Base-by-base conservation (phyloP, 2,329 filamentous ascomycete genomes). In the Cladophialophora psammophila region DNA sequence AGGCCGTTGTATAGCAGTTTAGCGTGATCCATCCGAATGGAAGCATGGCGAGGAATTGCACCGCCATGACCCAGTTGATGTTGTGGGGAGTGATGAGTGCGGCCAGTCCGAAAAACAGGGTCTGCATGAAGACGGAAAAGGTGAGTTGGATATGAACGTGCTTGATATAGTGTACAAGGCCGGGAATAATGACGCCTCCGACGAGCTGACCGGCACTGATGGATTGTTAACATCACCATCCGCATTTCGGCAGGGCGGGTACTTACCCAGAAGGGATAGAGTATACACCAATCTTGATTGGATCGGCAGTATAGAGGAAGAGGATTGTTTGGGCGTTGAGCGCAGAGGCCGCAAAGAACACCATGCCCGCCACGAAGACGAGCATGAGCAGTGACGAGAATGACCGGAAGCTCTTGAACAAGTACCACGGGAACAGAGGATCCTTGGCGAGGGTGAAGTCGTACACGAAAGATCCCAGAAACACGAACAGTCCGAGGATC, bases 381-480 rank as follows among this genome's bases (percentile, higher is more conserved):
- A 69, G 60, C 67, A 69, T 69, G 32, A 69, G 55, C 20, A 69
- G 67, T 31, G 67, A 60, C 5, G 67, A 69, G 34, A 69, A 69
- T 20, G 66, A 57, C 12, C 67, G 63, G 63, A 69, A 69, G 45
- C 54, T 69, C 57, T 67, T 72, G 56, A 80, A 74, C 18, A 76
- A 69, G 35, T 69, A 69, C 18, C 74, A 69, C 0, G 82, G 82
- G 40, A 82, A 78, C 78, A 84, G 82, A 5, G 82, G 82, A 52
- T 80, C 76, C 4, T 76, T 74, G 6, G 82, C 77, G 26, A 77
- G 76, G 52, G 77, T 75, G 10, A 71, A 72, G 68, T 81, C 78
- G 75, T 78, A 81, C 10, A 74, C 70, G 60, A 73, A 77, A 54
- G 80, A 79, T 20, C 73, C 74, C 26, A 77, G 72, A 67, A 82